Evolutionary conservation across 192 early-diverging fungal genomes (phyloP), one percentile per base, ranked within the genome.

Genomic region (Podila minutissima): DNA sequence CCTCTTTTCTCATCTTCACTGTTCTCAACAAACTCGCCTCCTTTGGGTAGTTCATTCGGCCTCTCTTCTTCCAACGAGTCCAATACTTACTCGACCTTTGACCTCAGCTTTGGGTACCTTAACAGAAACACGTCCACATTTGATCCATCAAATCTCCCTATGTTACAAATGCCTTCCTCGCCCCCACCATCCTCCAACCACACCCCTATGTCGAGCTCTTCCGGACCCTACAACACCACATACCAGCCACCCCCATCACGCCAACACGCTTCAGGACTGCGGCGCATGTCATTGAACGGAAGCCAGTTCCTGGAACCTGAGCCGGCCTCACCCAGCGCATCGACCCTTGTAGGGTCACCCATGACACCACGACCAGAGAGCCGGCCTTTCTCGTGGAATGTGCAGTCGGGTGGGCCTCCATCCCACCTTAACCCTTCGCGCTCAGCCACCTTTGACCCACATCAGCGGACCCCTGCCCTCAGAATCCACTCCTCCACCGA

Each of bases 301-400:
- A 9, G 12, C 26, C 66, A 62, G 5, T 50, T 60, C 20, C 33
- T 70, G 35, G 74, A 76, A 7, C 74, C 55, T 26, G 74, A 69
- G 38, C 62, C 60, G 0, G 53, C 53, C 22, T 76, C 74, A 0
- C 67, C 74, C 12, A 53, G 67, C 7, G 51, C 74, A 8, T 75
- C 74, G 15, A 75, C 74, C 7, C 53, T 75, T n/a, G 74, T 75
- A 2, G 74, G 66, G 22, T 68, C 74, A 9, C 74, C 74, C 49
- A 62, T 69, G 51, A 68, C 74, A n/a, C 74, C 74, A 38, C 65
- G 46, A 5, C 59, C 17, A 17, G 67, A 75, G 4, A n/a, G 22
- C 32, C 17, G 71, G 46, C 71, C 38, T 3, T 55, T 49, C 13
- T 48, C 62, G 19, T 72, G 71, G 71, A 24, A 62, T 51, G 66